Percentiles rank a stretch among this genome's conserved stretches.
phyloP scores from a whole-genome alignment of 768 basidiomycete genomes.

The Trametes cubensis region DNA sequence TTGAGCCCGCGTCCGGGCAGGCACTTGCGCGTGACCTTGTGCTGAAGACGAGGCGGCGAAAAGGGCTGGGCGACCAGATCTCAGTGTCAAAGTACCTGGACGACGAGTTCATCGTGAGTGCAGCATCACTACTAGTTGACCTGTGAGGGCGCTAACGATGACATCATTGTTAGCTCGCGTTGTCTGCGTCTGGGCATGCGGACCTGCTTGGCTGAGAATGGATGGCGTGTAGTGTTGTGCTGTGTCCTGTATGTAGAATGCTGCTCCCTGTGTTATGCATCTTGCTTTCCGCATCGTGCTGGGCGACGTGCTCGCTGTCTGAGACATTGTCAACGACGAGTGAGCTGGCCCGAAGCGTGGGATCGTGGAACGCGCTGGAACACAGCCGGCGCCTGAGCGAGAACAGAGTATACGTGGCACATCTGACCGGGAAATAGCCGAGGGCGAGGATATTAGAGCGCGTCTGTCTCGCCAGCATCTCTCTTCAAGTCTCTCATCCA shows the following conservation, averaged over 20 bases:
- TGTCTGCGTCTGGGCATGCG: constrained; percentile 95
- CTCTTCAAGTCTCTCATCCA: constrained; percentile 12
- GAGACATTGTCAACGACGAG: neutral
- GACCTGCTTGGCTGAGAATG: constrained; percentile 73
- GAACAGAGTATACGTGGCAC: constrained; percentile 46
- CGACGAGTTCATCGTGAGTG: constrained; percentile 90
- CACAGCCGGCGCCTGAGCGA: neutral
- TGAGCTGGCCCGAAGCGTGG: constrained; percentile 32
- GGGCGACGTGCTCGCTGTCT: neutral
- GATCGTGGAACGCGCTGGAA: constrained; percentile 39
- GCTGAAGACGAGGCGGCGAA: constrained; percentile 93
- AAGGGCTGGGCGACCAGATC: constrained; percentile 96
- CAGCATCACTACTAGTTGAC: too few species aligned
- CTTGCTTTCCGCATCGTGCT: constrained; percentile 4
- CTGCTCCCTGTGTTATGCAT: constrained; percentile 25
- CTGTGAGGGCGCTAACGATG: constrained; percentile 7
- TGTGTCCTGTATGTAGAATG: constrained; percentile 24
- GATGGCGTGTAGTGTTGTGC: constrained; percentile 21
- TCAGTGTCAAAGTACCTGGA: constrained; percentile 97
- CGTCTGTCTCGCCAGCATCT: constrained; percentile 4
- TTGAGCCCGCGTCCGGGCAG: constrained; percentile 97
- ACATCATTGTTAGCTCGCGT: constrained; percentile 63
- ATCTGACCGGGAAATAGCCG: constrained; percentile 32
- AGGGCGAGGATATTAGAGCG: constrained; percentile 39
- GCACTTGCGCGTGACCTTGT: constrained; percentile 93